phyloP scores from a whole-genome alignment of 345 rosid genomes.

The Salix arbutifolia region DNA sequence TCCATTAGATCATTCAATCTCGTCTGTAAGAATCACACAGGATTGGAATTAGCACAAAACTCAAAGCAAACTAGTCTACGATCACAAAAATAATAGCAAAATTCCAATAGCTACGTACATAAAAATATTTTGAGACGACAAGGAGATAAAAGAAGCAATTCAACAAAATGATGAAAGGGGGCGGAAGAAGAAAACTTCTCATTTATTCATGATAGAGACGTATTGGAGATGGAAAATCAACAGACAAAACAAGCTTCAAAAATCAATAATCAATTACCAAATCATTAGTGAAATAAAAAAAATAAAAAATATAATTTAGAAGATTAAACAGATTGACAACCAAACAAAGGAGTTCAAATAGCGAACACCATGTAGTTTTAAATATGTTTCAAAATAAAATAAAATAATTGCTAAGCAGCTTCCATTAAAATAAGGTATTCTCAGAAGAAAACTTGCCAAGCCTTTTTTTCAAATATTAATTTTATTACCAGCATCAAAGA shows the following conservation, averaged over 20 bases:
- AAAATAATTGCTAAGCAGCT: not conserved
- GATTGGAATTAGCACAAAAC: not conserved
- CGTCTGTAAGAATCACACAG: not conserved
- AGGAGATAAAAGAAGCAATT: not conserved
- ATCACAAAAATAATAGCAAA: not conserved
- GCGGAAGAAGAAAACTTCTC: not conserved
- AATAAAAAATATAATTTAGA: too few relatives aligned
- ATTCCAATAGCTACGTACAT: not conserved
- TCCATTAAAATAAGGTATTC: too few relatives aligned
- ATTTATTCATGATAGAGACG: not conserved
- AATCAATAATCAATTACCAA: too few relatives aligned
- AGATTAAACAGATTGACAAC: not conserved
- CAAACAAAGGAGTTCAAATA: not conserved
- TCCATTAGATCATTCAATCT: slow-evolving; percentile 33
- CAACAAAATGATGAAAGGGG: not conserved
- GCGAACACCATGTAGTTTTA: not conserved
- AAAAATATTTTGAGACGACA: not conserved
- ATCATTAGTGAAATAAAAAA: too few relatives aligned
- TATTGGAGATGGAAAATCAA: not conserved
- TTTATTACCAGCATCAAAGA: not conserved
- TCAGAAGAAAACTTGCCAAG: not conserved
- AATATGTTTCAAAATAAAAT: too few relatives aligned
- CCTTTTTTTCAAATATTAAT: not conserved
- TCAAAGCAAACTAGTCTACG: not conserved
- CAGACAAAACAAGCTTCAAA: not conserved